A percentile compares a stretch with the other conserved stretches of the same genome.
Evolutionary conservation across 495 filamentous ascomycete species (phyloP).

Genomic region (Hyaloscypha finlandica): DNA sequence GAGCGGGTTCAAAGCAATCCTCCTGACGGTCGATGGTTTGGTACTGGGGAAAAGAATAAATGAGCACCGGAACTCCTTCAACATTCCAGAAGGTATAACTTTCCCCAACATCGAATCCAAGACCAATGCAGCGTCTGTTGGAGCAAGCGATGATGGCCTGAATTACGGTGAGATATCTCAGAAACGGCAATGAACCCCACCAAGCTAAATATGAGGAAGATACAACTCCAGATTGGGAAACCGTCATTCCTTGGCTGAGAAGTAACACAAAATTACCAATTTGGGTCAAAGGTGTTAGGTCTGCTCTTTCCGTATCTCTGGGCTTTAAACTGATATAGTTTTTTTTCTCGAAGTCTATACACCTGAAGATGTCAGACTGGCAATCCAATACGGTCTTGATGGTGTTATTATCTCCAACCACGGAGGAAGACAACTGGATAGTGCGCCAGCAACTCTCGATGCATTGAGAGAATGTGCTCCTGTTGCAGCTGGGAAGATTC

Average conservation of each 20-base stretch:
- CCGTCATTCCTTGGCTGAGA: slow-evolving; percentile 51
- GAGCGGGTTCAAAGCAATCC: slow-evolving; percentile 40
- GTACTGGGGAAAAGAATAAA: slow-evolving; percentile 37
- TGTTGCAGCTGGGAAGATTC: slow-evolving; percentile 58
- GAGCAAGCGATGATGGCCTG: slow-evolving; percentile 9
- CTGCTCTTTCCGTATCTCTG: neutral
- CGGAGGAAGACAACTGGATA: slow-evolving; percentile 66
- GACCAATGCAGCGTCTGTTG: neutral
- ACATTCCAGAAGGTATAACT: slow-evolving; percentile 11
- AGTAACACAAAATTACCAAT: slow-evolving; percentile 47
- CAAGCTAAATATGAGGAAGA: neutral
- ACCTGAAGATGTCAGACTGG: slow-evolving; percentile 57
- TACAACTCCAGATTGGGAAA: slow-evolving; percentile 19
- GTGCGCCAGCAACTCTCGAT: slow-evolving; percentile 47
- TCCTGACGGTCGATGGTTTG: slow-evolving; percentile 39
- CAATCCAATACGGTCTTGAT: slow-evolving; percentile 53
- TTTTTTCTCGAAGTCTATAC: slow-evolving; percentile 57
- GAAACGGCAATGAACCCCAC: neutral
- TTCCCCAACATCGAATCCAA: slow-evolving; percentile 22
- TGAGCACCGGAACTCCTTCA: slow-evolving; percentile 39
- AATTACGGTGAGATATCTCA: slow-evolving; percentile 11
- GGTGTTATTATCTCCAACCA: slow-evolving; percentile 68
- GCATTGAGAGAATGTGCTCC: slow-evolving; percentile 52
- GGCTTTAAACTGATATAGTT: slow-evolving; percentile 11
- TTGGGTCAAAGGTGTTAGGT: slow-evolving; percentile 56